Base-by-base conservation (phyloP, 768 basidiomycete species). In the Rhodotorula toruloides region DNA sequence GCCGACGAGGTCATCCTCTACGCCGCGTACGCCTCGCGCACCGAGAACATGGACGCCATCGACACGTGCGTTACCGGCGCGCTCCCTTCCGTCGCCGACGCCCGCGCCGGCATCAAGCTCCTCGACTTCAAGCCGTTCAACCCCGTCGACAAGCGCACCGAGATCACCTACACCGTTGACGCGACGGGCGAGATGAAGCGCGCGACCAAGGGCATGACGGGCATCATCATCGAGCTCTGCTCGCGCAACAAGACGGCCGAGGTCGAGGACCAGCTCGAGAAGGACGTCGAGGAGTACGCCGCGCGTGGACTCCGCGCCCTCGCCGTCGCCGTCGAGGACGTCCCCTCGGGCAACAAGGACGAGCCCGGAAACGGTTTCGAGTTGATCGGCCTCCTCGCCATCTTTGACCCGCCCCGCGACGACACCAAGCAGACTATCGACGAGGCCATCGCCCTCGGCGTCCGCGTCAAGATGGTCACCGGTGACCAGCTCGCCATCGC, bases 391-490 rank as follows among this genome's bases (percentile, higher is more conserved):
- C 87, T 98, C 34, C 86, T 98, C 61, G 86, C 93, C 74, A 98
- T 98, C 82, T 97, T 90, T 80, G 93, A 97, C 77, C 93, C 93
- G 67, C 94, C 94, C 70, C 91, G 94, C 79, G 88, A 89, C 2
- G 94, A 98, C 77, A 98, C 94, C 79, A 96, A 98, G 82, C 90
- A 96, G 81, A 98, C 94, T 27, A 97, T 98, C 76, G 93, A 97
- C 76, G 92, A 98, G 78, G 93, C 94, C 58, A 82, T 91, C 63
- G 87, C 87, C 63, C 90, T 97, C 77, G 94, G 94, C 79, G 92
- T 98, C 74, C 88, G 87, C 78, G 93, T 98, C 78, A 98, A 98
- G 87, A 98, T 98, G 94, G 94, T 97, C 67, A 98, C 94, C n/a
- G 94, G 94, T 83, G 94, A 98, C 78, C 94, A 98, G 82, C 90